Conservation (phyloP, 2,329 filamentous ascomycete genomes). For the Daldinia eschscholtzii region DNA sequence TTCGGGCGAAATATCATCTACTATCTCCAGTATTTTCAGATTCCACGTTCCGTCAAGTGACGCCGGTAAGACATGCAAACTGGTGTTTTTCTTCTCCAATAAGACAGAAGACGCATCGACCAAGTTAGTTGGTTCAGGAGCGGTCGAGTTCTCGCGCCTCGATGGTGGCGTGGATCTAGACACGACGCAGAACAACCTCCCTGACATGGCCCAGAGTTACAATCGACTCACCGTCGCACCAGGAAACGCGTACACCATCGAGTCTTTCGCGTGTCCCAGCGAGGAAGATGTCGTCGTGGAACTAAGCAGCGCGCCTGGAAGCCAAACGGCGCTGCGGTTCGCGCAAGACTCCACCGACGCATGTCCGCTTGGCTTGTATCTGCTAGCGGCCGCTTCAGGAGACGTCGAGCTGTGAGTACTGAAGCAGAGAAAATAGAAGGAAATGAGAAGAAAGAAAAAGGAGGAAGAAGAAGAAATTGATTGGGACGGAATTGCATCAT, state of each 20-base stretch:
- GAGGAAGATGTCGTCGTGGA: slow-evolving; percentile 65
- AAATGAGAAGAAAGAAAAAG: background rate
- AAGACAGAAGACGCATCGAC: slow-evolving; percentile 62
- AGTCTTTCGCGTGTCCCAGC: slow-evolving; percentile 66
- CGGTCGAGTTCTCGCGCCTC: slow-evolving; percentile 66
- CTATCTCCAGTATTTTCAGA: slow-evolving; percentile 73
- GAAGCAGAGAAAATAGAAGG: background rate
- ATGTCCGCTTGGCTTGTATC: slow-evolving; percentile 58
- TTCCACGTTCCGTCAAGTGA: slow-evolving; percentile 71
- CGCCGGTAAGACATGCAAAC: slow-evolving; percentile 69
- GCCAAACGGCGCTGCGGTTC: slow-evolving; percentile 66
- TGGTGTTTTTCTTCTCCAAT: slow-evolving; percentile 74
- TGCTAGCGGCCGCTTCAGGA: slow-evolving; percentile 49
- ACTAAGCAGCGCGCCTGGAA: slow-evolving; percentile 58
- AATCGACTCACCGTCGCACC: slow-evolving; percentile 61
- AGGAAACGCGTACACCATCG: slow-evolving; percentile 67
- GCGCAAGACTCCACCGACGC: slow-evolving; percentile 67
- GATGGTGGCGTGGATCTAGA: slow-evolving; percentile 57
- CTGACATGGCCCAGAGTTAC: slow-evolving; percentile 59
- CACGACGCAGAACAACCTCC: slow-evolving; percentile 68
- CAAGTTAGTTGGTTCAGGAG: slow-evolving; percentile 62
- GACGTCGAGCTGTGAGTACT: slow-evolving; percentile 25
- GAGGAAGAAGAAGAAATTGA: slow-evolving; percentile 10
- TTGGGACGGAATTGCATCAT: slow-evolving; percentile 11
- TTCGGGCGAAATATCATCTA: slow-evolving; percentile 66